Evolutionary conservation across 345 rosid genomes (phyloP).

Genomic region (Lepidium didymum): DNA sequence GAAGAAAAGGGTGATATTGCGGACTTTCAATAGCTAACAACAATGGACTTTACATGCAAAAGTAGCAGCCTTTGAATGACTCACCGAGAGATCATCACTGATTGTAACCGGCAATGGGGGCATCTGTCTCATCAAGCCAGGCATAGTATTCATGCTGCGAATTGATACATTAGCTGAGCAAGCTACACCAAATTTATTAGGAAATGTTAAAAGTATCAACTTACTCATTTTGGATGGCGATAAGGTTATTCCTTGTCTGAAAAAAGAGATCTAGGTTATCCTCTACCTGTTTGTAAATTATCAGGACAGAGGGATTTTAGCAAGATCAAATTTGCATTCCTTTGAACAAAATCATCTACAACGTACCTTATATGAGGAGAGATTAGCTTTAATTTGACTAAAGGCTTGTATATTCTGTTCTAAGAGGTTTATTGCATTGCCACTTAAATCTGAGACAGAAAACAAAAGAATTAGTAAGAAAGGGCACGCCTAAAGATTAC

Average conservation of each 20-base stretch:
- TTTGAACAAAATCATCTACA: background rate
- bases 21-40: background rate
- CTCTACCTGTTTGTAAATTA: constrained; percentile 48
- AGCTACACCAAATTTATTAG: constrained; percentile 3
- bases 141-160: constrained; percentile 70
- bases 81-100: constrained; percentile 63
- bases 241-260: constrained; percentile 61
- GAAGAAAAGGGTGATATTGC: background rate
- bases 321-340: background rate
- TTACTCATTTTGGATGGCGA: constrained; percentile 66
- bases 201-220: constrained; percentile 28
- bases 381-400: constrained; percentile 64
- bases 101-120: constrained; percentile 69
- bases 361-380: constrained; percentile 60
- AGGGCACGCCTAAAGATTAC: background rate
- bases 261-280: constrained; percentile 70
- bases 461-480: background rate
- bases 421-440: constrained; percentile 51
- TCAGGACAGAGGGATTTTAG: background rate
- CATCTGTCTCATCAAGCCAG: constrained; percentile 92
- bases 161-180: constrained; percentile 4
- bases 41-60: background rate
- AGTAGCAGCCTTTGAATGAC: constrained; percentile 17
- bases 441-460: constrained; percentile 54
- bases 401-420: constrained; percentile 70